phyloP scores from a whole-genome alignment of 2,329 filamentous ascomycete species.

The Arthrobotrys conoides region DNA sequence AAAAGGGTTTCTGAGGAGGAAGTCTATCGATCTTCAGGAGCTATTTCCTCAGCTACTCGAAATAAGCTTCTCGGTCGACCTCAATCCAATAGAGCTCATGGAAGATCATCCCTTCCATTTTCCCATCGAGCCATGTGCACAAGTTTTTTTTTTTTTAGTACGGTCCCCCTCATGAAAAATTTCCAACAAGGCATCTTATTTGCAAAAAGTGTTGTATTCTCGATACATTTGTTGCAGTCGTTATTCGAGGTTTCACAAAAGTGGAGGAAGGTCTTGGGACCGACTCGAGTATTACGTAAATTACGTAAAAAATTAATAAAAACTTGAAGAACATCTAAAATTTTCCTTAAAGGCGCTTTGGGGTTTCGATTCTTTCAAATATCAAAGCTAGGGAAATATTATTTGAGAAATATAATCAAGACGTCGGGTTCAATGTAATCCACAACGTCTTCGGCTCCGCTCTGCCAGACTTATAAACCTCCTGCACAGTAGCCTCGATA shows the following conservation, averaged over 20 bases:
- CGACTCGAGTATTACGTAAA: neutral
- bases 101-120: neutral
- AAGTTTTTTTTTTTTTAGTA: neutral
- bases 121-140: no score
- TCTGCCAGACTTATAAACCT: slow-evolving; percentile 11
- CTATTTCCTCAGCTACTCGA: neutral
- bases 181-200: slow-evolving; percentile 5
- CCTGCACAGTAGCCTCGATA: slow-evolving; percentile 12
- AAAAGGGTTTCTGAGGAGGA: neutral
- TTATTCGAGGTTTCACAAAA: slow-evolving; percentile 14
- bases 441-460: slow-evolving; percentile 20
- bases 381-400: neutral
- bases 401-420: neutral
- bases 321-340: neutral
- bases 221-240: slow-evolving; percentile 13
- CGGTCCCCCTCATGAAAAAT: neutral
- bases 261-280: neutral
- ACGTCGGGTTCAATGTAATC: slow-evolving; percentile 5
- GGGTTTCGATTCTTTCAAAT: no score
- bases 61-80: slow-evolving; percentile 3
- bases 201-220: neutral
- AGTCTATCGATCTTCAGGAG: neutral
- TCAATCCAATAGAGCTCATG: neutral
- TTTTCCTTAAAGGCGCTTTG: no score
- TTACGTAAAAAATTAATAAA: slow-evolving; percentile 2